Percentiles rank a stretch among this genome's conserved stretches.
These are phyloP conservation scores for Pseudogymnoascus sp. DNA, from an alignment of 2,329 filamentous ascomycete species.

Conservation along the genomic window DNA sequence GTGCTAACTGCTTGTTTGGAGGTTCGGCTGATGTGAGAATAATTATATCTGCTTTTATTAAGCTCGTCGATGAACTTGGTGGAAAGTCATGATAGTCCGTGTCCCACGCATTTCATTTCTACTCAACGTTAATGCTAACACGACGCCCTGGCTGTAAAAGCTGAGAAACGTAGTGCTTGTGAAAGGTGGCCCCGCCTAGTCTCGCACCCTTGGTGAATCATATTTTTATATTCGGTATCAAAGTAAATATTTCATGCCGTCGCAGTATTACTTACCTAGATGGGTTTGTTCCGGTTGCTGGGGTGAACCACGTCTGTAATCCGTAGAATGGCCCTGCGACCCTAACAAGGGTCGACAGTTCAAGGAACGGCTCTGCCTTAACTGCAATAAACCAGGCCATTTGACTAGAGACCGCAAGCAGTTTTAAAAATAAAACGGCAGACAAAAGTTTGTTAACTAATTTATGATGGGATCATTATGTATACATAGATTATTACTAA, in stretches of 20 bases:
- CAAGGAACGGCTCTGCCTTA: too few relatives aligned
- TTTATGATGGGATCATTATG: constrained; percentile 1
- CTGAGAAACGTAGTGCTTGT: constrained; percentile 62
- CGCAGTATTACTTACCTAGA: constrained; percentile 43
- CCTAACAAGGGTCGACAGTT: too few relatives aligned
- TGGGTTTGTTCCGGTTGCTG: too few relatives aligned
- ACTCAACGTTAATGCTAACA: constrained; percentile 58
- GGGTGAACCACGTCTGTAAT: too few relatives aligned
- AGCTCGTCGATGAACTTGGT: constrained; percentile 42
- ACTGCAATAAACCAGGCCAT: too few relatives aligned
- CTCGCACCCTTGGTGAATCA: constrained; percentile 62
- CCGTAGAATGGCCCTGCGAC: too few relatives aligned
- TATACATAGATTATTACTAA: constrained; percentile 4
- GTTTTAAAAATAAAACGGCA: background rate
- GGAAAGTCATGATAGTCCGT: constrained; percentile 54
- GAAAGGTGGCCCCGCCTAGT: constrained; percentile 54
- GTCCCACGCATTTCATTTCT: constrained; percentile 60
- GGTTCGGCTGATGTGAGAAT: background rate
- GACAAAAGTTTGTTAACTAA: background rate
- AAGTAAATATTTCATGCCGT: constrained; percentile 56
- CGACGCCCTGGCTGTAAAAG: constrained; percentile 60
- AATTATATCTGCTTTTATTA: background rate
- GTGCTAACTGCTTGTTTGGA: too few relatives aligned
- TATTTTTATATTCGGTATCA: constrained; percentile 49
- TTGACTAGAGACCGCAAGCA: background rate